Percentiles rank a stretch among this genome's conserved stretches.
Conservation (phyloP, 805 yeast genomes). For the Candida mattraensis region DNA sequence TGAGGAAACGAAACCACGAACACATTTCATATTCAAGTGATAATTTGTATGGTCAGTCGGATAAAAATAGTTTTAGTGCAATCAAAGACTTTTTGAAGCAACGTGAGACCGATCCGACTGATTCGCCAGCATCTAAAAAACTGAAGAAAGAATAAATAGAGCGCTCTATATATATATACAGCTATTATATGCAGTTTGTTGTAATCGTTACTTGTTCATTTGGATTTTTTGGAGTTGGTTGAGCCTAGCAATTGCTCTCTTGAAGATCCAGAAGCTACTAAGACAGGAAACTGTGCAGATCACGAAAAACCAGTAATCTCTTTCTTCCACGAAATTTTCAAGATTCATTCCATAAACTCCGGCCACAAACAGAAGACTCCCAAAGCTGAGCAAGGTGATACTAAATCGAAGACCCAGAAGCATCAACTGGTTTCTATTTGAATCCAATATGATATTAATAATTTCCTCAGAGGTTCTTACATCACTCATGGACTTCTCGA, state of each 20-base stretch:
- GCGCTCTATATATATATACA: constrained; percentile 1
- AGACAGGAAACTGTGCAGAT: constrained; percentile 46
- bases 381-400: constrained; percentile 78
- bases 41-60: constrained; percentile 16
- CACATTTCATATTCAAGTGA: constrained; percentile 7
- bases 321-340: constrained; percentile 87
- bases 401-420: constrained; percentile 79
- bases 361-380: constrained; percentile 76
- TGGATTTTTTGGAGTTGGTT: constrained; percentile 68
- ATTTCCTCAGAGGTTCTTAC: constrained; percentile 93
- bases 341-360: constrained; percentile 95
- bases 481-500: constrained; percentile 73
- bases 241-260: constrained; percentile 55
- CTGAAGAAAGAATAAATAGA: constrained; percentile 9
- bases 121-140: constrained; percentile 8
- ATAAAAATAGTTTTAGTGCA: constrained; percentile 17
- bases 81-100: constrained; percentile 19
- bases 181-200: neutral
- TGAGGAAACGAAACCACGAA: constrained; percentile 1
- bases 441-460: constrained; percentile 86
- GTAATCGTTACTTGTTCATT: constrained; percentile 19
- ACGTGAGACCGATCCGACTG: constrained; percentile 9
- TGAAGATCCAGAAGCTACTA: constrained; percentile 45
- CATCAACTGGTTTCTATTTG: constrained; percentile 93
- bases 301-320: constrained; percentile 63